These are phyloP conservation scores for Linum tenue DNA, from an alignment of 345 rosid species.

Conservation along the genomic window DNA sequence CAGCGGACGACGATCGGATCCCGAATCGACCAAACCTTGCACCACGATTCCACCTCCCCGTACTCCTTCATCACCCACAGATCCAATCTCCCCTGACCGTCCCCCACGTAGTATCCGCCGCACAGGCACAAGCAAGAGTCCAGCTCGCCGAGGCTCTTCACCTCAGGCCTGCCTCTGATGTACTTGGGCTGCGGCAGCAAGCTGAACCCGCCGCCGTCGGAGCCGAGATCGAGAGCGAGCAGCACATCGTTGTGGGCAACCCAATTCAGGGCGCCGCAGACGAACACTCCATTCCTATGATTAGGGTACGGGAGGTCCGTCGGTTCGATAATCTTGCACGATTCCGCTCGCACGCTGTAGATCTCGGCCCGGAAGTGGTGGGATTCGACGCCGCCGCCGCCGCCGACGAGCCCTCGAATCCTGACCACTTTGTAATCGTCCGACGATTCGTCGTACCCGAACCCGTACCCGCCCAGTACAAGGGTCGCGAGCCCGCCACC, in stretches of 20 bases:
- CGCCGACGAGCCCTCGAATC: background rate
- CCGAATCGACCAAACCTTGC: background rate
- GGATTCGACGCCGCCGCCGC: background rate
- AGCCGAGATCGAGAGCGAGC: background rate
- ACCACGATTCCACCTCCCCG: background rate
- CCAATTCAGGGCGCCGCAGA: background rate
- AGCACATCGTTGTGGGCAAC: background rate
- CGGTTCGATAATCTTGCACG: background rate
- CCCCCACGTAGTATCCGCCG: background rate
- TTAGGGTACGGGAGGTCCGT: too few relatives aligned
- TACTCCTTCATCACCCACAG: background rate
- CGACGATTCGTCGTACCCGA: background rate
- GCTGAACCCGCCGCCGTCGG: background rate
- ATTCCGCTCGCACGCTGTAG: background rate
- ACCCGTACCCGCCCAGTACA: background rate
- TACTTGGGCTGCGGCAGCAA: background rate
- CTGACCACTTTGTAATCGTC: background rate
- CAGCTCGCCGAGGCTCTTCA: background rate
- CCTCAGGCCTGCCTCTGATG: background rate
- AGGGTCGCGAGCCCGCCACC: too few relatives aligned
- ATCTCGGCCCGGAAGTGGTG: background rate
- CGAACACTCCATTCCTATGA: background rate
- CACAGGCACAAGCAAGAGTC: background rate
- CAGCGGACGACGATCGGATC: too few relatives aligned
- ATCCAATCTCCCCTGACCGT: background rate